phyloP scores from a whole-genome alignment of 2,329 filamentous ascomycete species.

The Calonectria leucothoes region DNA sequence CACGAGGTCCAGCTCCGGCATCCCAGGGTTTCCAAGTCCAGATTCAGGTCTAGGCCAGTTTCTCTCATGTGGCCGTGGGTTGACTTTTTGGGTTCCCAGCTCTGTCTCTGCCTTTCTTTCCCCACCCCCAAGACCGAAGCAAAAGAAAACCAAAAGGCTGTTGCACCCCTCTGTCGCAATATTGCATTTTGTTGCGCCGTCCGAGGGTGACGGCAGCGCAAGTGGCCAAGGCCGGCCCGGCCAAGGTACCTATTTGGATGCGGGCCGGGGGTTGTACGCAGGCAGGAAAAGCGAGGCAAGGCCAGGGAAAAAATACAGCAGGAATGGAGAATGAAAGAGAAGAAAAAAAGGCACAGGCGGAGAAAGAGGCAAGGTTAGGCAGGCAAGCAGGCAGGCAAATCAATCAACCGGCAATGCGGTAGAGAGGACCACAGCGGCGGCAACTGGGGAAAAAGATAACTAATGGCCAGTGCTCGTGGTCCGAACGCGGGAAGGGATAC shows the following conservation, averaged over 20 bases:
- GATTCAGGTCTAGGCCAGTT: constrained; percentile 6
- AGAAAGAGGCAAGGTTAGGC: background rate
- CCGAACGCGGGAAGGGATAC: background rate
- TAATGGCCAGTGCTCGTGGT: background rate
- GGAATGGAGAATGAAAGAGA: background rate
- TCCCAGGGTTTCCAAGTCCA: constrained; percentile 11
- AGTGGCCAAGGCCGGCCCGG: constrained; percentile 8
- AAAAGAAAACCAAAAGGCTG: constrained; percentile 1
- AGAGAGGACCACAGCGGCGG: background rate
- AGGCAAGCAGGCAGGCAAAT: background rate
- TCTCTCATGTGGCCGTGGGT: background rate
- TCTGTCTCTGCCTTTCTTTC: constrained; percentile 4
- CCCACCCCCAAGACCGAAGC: constrained; percentile 7
- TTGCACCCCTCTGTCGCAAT: constrained; percentile 3
- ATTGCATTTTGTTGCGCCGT: constrained; percentile 6
- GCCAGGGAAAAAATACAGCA: background rate
- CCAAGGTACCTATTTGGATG: background rate
- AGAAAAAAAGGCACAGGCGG: background rate
- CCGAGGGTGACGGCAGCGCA: constrained; percentile 13
- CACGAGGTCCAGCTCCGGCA: constrained; percentile 11
- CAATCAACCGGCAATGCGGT: background rate
- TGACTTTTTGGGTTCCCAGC: background rate
- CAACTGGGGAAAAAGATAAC: background rate
- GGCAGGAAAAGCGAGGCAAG: background rate
- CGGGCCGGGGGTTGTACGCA: background rate